Evolutionary conservation across 352 stramenopile genomes (phyloP).

Genomic region (Phytopythium oedochilum): DNA sequence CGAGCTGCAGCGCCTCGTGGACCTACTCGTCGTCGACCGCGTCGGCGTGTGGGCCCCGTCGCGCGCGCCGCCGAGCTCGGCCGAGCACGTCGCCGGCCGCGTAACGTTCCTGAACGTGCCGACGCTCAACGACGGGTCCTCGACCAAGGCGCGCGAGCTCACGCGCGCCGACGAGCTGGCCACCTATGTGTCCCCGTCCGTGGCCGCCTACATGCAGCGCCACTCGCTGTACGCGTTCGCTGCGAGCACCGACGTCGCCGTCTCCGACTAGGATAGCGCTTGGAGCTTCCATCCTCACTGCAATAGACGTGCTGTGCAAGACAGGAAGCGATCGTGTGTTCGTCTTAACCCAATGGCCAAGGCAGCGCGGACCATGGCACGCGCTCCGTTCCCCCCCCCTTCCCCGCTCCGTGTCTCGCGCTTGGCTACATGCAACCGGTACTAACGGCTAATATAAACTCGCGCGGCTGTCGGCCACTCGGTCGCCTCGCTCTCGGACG

Average conservation of each 20-base stretch:
- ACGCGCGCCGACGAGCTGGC: constrained; percentile 31
- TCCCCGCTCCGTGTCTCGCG: background rate
- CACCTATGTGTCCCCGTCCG: constrained; percentile 35
- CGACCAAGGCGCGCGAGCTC: constrained; percentile 49
- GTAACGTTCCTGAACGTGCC: constrained; percentile 58
- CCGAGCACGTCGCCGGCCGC: background rate
- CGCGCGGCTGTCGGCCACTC: background rate
- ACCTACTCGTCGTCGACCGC: constrained; percentile 69
- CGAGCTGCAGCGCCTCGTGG: constrained; percentile 58
- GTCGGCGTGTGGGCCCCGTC: constrained; percentile 46
- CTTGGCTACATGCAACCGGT: background rate
- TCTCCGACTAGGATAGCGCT: background rate
- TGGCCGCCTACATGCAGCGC: constrained; percentile 73
- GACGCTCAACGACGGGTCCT: constrained; percentile 67
- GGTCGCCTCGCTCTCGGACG: background rate
- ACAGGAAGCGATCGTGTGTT: background rate
- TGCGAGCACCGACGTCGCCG: background rate
- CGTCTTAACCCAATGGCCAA: background rate
- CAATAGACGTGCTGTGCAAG: background rate
- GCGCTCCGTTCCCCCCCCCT: too few relatives aligned
- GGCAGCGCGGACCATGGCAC: background rate
- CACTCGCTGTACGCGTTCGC: constrained; percentile 77
- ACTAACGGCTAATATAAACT: background rate
- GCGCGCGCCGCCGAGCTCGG: constrained; percentile 21
- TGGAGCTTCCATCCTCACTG: too few relatives aligned